These are phyloP conservation scores for Ceratocystis diversiconidia DNA, from an alignment of 2,329 filamentous ascomycete species.

Conservation along the genomic window DNA sequence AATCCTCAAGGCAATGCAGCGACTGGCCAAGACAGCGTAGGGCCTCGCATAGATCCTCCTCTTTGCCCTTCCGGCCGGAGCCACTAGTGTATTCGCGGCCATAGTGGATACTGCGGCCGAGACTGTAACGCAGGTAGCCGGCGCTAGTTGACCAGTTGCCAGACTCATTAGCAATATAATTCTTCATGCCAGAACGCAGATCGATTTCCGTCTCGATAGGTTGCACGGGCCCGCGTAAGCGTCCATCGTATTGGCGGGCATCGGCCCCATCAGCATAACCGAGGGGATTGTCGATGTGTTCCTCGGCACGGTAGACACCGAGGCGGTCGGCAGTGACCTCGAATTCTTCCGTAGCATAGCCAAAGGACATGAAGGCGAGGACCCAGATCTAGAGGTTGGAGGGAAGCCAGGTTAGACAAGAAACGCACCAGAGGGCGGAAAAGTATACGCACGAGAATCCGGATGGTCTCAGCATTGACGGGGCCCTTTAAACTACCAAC, in stretches of 20 bases:
- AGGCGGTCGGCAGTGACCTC: slow-evolving; percentile 65
- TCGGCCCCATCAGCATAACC: slow-evolving; percentile 66
- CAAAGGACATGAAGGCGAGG: slow-evolving; percentile 54
- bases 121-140: slow-evolving; percentile 66
- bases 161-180: slow-evolving; percentile 88
- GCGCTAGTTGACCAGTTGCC: slow-evolving; percentile 82
- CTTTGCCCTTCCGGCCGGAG: slow-evolving; percentile 41
- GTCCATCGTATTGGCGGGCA: slow-evolving; percentile 65
- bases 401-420: not conserved
- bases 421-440: not conserved
- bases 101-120: slow-evolving; percentile 61
- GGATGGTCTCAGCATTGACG: slow-evolving; percentile 63
- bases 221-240: slow-evolving; percentile 67
- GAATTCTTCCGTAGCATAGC: slow-evolving; percentile 66
- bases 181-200: slow-evolving; percentile 83
- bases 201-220: slow-evolving; percentile 61
- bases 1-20: slow-evolving; percentile 66
- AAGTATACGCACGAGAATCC: slow-evolving; percentile 43
- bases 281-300: slow-evolving; percentile 58
- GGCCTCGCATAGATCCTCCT: slow-evolving; percentile 68
- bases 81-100: slow-evolving; percentile 61
- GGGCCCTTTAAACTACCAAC: slow-evolving; percentile 60
- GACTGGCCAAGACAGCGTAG: slow-evolving; percentile 62
- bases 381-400: slow-evolving; percentile 28
- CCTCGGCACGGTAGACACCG: slow-evolving; percentile 62